Base-by-base conservation (phyloP, 306 rosid genomes). In the Vigna mungo region DNA sequence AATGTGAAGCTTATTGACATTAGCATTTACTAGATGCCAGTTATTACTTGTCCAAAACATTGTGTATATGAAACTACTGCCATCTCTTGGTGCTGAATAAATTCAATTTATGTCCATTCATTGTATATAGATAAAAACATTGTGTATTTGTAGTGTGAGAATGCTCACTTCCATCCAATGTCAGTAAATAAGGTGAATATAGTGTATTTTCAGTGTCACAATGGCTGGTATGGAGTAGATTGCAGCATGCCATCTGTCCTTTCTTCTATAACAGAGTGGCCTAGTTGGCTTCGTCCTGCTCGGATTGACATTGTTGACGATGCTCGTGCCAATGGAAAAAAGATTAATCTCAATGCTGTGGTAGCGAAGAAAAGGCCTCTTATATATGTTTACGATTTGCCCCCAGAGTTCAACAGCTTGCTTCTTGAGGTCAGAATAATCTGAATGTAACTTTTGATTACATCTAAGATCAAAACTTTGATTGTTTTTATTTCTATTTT, bases 201-300 rank as follows among this genome's bases (percentile, higher is more conserved):
- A 36, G 55, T 75, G 41, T 76, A 61, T 66, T 82, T 87, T 71
- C 97, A 95, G 99, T 95, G 99, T 85, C 61, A 82, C 58, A 89
- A 79, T 84, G 97, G 97, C 56, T 92, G 99, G 99, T 92, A 90
- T 73, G 99, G 99, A 88, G 85, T 84, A 73, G 99, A 95, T 87
- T 95, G 99, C 87, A 95, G 97, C 82, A 83, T 78, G 76, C 99
- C 99, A 39, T 92, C 99, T 23, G 90, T 85, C 39, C 53, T 64
- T 52, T 87, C 90, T 15, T 89, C 97, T 30, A 72, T 90, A 78
- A 79, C 74, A 75, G 97, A 90, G 60, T 95, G 99, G 99, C 99
- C 99, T 53, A 80, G 71, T 70, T 92, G 97, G 99, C 96, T 92
- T 75, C 94, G 84, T 75, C 99, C 99, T 41, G 97, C 99, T 74